Conservation (phyloP, 495 filamentous ascomycete genomes). For the Haplographium delicatum region DNA sequence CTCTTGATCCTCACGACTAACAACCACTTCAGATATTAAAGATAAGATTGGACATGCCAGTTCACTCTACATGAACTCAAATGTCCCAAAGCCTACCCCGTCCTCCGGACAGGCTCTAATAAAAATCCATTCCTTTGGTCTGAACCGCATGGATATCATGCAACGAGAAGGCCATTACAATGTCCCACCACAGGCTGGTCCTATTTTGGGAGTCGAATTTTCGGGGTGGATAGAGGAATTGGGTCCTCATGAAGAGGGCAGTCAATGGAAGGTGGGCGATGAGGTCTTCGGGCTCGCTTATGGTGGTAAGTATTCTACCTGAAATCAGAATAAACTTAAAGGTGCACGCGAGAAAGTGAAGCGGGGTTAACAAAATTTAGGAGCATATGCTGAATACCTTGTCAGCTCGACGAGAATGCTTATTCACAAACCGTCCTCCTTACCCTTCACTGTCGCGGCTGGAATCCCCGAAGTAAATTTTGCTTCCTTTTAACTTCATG, state of each 20-base stretch:
- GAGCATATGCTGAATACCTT: constrained; percentile 88
- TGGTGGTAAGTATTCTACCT: too few species aligned
- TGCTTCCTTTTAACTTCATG: constrained; percentile 37
- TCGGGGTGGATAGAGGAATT: constrained; percentile 60
- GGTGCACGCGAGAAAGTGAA: too few species aligned
- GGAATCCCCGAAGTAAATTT: constrained; percentile 45
- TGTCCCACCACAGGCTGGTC: constrained; percentile 67
- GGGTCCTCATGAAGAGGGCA: constrained; percentile 28
- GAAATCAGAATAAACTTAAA: too few species aligned
- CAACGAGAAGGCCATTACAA: constrained; percentile 77
- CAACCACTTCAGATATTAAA: constrained; percentile 60
- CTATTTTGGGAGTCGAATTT: constrained; percentile 84
- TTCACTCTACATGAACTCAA: constrained; percentile 54
- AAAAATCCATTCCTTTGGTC: constrained; percentile 72
- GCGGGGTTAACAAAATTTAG: too few species aligned
- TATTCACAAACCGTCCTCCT: constrained; percentile 57
- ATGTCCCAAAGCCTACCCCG: constrained; percentile 48
- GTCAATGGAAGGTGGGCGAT: constrained; percentile 54
- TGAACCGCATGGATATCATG: constrained; percentile 83
- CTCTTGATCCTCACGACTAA: too few species aligned
- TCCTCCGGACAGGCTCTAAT: constrained; percentile 58
- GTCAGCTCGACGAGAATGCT: constrained; percentile 52
- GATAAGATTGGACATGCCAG: constrained; percentile 49
- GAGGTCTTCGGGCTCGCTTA: constrained; percentile 83
- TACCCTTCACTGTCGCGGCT: constrained; percentile 70